These are phyloP conservation scores for Eutrema yunnanense DNA, from an alignment of 345 rosid genomes.

Conservation along the genomic window DNA sequence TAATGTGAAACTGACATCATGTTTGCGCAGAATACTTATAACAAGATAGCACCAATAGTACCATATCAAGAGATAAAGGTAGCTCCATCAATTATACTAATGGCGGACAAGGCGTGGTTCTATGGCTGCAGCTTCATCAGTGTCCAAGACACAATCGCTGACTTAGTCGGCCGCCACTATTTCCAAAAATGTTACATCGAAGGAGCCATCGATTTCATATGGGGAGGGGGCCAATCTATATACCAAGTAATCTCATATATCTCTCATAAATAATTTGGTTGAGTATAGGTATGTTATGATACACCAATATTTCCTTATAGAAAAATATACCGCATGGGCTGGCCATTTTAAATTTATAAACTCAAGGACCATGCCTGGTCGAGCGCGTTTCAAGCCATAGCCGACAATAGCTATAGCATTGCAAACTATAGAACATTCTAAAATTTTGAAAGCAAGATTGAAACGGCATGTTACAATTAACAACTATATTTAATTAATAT, in stretches of 20 bases:
- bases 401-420: neutral
- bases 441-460: neutral
- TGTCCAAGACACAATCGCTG: slow-evolving; percentile 40
- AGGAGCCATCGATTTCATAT: slow-evolving; percentile 50
- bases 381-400: neutral
- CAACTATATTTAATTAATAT: too few relatives aligned
- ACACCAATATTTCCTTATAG: neutral
- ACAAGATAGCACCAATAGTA: neutral
- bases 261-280: neutral
- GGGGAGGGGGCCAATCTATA: slow-evolving; percentile 41
- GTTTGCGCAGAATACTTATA: slow-evolving; percentile 35
- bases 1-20: neutral
- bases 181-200: slow-evolving; percentile 36
- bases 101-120: slow-evolving; percentile 35
- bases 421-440: neutral
- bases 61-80: neutral
- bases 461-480: neutral
- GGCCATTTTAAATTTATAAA: too few relatives aligned
- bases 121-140: slow-evolving; percentile 33
- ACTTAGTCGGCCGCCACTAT: slow-evolving; percentile 35
- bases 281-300: neutral
- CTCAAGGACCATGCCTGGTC: neutral
- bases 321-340: neutral
- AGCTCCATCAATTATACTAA: slow-evolving; percentile 36
- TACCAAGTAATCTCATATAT: slow-evolving; percentile 32